Conservation (phyloP, 176 grass and related monocot species). For the Eragrostis curvula region DNA sequence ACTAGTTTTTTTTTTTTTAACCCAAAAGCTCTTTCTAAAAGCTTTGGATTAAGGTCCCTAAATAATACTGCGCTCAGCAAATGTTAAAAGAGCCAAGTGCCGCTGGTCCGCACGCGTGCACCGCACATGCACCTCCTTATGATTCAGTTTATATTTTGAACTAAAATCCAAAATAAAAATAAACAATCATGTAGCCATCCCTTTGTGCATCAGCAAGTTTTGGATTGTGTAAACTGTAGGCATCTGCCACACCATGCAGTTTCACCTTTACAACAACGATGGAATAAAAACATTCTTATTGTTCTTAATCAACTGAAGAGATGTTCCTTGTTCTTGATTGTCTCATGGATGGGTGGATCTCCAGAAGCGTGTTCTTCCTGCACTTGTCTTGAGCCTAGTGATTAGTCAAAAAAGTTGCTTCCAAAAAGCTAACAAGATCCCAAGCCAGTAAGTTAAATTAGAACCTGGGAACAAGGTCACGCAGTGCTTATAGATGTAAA, state of each 20-base stretch:
- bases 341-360: conserved; percentile 17
- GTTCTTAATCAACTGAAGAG: not conserved
- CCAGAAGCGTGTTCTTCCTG: conserved; percentile 17
- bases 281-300: conserved; percentile 32
- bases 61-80: not conserved
- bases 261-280: not conserved
- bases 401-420: conserved; percentile 44
- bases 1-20: too few relatives aligned
- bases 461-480: conserved; percentile 40
- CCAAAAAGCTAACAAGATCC: conserved; percentile 48
- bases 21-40: not conserved
- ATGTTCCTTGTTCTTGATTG: not conserved
- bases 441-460: conserved; percentile 45
- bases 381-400: conserved; percentile 40
- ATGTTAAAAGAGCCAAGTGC: not conserved
- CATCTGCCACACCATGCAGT: not conserved
- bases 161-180: not conserved
- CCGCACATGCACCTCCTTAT: not conserved
- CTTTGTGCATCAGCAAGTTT: not conserved
- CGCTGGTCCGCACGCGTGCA: not conserved
- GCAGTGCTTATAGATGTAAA: conserved; percentile 33
- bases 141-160: not conserved
- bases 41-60: conserved; percentile 10
- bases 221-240: not conserved
- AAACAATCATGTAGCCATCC: not conserved